Evolutionary conservation across 1,284 basidiomycete genomes (phyloP).

Genomic region (Cutaneotrichosporon sp.): DNA sequence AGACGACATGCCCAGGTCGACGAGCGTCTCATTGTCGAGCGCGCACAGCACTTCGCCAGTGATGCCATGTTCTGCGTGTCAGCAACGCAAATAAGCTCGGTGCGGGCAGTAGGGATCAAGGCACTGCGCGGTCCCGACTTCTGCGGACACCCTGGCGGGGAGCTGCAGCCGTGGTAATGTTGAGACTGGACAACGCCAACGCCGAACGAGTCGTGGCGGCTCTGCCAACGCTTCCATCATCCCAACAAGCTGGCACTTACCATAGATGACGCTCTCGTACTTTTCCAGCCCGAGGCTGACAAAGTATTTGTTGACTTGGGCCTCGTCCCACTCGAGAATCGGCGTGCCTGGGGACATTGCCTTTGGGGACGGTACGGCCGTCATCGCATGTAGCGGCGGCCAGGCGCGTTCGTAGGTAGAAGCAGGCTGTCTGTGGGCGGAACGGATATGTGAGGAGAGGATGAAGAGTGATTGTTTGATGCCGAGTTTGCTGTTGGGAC

Average conservation of each 20-base stretch:
- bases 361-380: conserved; percentile 18
- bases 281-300: conserved; percentile 68
- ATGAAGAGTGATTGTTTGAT: too few relatives aligned
- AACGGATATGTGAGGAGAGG: too few relatives aligned
- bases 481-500: too few relatives aligned
- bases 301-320: conserved; percentile 71
- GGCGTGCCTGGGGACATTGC: conserved; percentile 23
- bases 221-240: not conserved
- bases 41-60: conserved; percentile 79
- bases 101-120: not conserved
- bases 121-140: too few relatives aligned
- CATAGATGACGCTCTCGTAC: conserved; percentile 58
- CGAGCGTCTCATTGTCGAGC: conserved; percentile 73
- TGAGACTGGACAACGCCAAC: too few relatives aligned
- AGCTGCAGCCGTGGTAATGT: too few relatives aligned
- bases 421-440: not conserved
- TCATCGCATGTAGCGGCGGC: conserved; percentile 11
- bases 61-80: conserved; percentile 70
- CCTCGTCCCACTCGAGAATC: conserved; percentile 69
- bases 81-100: not conserved
- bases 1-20: conserved; percentile 73
- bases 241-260: conserved; percentile 29
- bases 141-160: too few relatives aligned
- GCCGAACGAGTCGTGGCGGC: not conserved
- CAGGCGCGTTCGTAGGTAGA: not conserved